A percentile compares a stretch with the other conserved stretches of the same genome.
Evolutionary conservation across 129 eudicot species (phyloP).

Genomic region (carrot (Daucus carota)): DNA sequence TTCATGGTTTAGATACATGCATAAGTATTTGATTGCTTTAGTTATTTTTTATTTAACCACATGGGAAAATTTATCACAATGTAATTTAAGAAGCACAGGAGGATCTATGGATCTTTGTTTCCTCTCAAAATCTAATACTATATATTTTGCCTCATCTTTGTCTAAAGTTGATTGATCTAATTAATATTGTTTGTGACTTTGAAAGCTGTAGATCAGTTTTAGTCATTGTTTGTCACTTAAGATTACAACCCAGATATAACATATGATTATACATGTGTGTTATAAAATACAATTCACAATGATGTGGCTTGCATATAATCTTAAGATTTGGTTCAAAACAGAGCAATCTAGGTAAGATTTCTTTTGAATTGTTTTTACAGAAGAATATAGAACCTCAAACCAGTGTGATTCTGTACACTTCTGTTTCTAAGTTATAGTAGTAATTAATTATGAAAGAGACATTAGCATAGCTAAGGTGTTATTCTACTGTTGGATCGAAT

Average conservation of each 20-base stretch:
- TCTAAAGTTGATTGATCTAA: slow-evolving; percentile 11
- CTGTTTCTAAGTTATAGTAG: background rate
- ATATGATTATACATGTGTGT: background rate
- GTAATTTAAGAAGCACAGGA: background rate
- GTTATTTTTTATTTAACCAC: background rate
- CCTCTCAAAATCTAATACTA: slow-evolving; percentile 8
- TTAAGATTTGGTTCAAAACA: background rate
- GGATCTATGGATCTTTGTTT: slow-evolving; percentile 10
- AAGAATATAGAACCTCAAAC: background rate
- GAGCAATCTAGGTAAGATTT: slow-evolving; percentile 7
- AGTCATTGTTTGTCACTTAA: slow-evolving; percentile 14
- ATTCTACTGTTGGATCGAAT: background rate
- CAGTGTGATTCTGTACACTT: background rate
- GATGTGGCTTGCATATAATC: slow-evolving; percentile 4
- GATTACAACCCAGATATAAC: background rate
- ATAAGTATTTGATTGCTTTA: slow-evolving; percentile 11
- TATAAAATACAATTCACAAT: background rate
- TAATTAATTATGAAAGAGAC: background rate
- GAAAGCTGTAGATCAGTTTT: slow-evolving; percentile 6
- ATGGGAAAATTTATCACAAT: slow-evolving; percentile 1
- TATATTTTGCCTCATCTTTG: slow-evolving; percentile 7
- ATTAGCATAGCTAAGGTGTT: background rate
- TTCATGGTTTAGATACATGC: slow-evolving; percentile 38
- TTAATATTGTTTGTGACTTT: background rate
- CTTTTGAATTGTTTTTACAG: background rate